phyloP scores from a whole-genome alignment of 352 stramenopile genomes.

The Globisporangium yorkense region DNA sequence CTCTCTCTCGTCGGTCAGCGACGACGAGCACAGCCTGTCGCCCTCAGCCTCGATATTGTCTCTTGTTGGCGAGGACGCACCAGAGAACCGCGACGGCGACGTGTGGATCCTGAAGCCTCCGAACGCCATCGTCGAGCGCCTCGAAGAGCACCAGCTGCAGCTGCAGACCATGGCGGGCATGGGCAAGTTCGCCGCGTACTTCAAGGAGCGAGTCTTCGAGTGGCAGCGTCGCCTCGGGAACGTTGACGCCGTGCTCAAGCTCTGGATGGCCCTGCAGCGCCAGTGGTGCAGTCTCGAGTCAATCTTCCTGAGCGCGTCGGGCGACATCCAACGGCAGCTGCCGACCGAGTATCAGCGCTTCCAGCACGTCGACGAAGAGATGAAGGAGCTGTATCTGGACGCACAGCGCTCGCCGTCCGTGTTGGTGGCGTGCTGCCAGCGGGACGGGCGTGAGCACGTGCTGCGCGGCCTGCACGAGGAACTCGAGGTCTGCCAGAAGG shows the following conservation, averaged over 20 bases:
- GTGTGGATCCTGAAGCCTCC: conserved; percentile 88
- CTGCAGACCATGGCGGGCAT: conserved; percentile 95
- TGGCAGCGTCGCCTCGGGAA: conserved; percentile 91
- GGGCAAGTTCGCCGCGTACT: conserved; percentile 95
- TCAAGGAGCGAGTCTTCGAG: conserved; percentile 92
- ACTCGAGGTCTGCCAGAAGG: conserved; percentile 95
- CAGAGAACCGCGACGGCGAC: conserved; percentile 49
- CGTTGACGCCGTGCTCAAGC: conserved; percentile 90
- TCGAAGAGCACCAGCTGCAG: conserved; percentile 94
- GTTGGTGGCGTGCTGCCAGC: conserved; percentile 62
- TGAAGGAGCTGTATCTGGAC: conserved; percentile 68
- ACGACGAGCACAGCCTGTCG: not conserved
- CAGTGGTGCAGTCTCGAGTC: conserved; percentile 92
- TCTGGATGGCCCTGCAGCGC: conserved; percentile 90
- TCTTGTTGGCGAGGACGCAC: not conserved
- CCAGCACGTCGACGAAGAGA: conserved; percentile 82
- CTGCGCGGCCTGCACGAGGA: conserved; percentile 82
- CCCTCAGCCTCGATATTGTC: not conserved
- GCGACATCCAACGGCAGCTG: conserved; percentile 91
- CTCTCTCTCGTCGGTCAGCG: not conserved
- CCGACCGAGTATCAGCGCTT: conserved; percentile 90
- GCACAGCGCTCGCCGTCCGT: conserved; percentile 63
- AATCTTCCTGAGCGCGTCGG: conserved; percentile 90
- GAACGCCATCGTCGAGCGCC: conserved; percentile 90
- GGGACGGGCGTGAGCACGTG: conserved; percentile 72